Base-by-base conservation (phyloP, 345 rosid species). In the Linum usitatissimum region DNA sequence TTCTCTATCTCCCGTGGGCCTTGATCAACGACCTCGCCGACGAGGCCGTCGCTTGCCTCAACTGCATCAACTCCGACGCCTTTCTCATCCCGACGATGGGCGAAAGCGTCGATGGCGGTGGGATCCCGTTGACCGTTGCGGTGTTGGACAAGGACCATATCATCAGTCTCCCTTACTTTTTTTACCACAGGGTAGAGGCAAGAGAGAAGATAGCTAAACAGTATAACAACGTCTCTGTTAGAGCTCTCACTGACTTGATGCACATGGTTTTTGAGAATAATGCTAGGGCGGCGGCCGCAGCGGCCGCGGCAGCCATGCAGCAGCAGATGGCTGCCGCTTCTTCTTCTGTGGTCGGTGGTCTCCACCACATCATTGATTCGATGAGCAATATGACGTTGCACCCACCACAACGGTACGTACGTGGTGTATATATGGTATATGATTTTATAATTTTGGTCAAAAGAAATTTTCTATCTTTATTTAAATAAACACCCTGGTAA, bases 1-100 rank as follows among this genome's bases (percentile, higher is more conserved):
- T 77, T 30, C 17, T 81, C 19, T 53, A 82, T 21, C 65, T 79
- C 21, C 83, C 85, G 30, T 6, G 5, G 6, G 14, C 57, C 6
- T 6, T 83, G 12, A 59, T 81, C 1, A 68, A 51, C 60, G 81
- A 79, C 17, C 40, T 86, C 1, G 82, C 82, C 1, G 80, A 79
- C 14, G 86, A 85, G 57, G 80, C 86, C 10, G 23, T 74, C 45
- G 3, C 54, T 0, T 83, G 86, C 60, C 76, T 83, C 31, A 56
- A 30, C 21, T 65, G 67, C 71, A 64, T 79, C 39, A 49, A 36
- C 69, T 65, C 34, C 6, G 70, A 61, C 12, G 30, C 18, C 9
- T 54, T 23, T 42, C 28, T 2, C 28, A 58, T 36, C n/a, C 7
- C 62, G 30, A 30, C 61, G 13, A 3, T 13, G 15, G 17, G 0